phyloP scores from a whole-genome alignment of 1,284 basidiomycete species.

The Cryptococcus hybrid region DNA sequence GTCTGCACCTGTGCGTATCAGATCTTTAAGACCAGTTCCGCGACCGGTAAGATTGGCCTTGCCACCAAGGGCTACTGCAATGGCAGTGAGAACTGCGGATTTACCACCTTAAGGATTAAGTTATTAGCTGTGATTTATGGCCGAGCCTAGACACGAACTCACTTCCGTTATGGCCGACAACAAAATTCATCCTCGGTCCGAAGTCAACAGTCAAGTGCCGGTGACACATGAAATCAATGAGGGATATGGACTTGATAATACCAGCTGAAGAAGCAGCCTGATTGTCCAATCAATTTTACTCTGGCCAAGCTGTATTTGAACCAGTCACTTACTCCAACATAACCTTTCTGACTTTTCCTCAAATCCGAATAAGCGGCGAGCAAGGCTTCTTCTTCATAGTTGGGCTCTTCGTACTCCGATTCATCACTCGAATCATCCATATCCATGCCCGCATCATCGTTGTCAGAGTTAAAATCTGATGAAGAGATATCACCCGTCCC shows the following conservation, averaged over 20 bases:
- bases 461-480: not conserved
- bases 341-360: constrained; percentile 7
- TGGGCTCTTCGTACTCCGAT: constrained; percentile 35
- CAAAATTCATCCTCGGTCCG: constrained; percentile 91
- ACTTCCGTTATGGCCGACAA: constrained; percentile 75
- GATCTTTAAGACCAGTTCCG: constrained; percentile 79
- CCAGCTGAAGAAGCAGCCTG: constrained; percentile 71
- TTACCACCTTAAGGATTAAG: constrained; percentile 71
- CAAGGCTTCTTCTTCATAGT: constrained; percentile 10
- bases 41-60: constrained; percentile 87
- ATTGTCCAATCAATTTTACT: not conserved
- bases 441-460: constrained; percentile 1
- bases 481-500: not conserved
- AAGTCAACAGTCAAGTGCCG: constrained; percentile 75
- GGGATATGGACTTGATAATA: constrained; percentile 79
- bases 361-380: constrained; percentile 8
- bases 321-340: constrained; percentile 10
- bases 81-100: constrained; percentile 89
- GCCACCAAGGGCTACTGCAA: constrained; percentile 90
- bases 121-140: not conserved
- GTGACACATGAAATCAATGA: constrained; percentile 98
- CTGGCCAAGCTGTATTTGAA: not conserved
- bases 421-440: constrained; percentile 2
- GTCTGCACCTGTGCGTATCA: constrained; percentile 78
- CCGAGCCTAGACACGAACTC: constrained; percentile 8